phyloP scores from a whole-genome alignment of 148 eudicot species.

The Drosera capensis region DNA sequence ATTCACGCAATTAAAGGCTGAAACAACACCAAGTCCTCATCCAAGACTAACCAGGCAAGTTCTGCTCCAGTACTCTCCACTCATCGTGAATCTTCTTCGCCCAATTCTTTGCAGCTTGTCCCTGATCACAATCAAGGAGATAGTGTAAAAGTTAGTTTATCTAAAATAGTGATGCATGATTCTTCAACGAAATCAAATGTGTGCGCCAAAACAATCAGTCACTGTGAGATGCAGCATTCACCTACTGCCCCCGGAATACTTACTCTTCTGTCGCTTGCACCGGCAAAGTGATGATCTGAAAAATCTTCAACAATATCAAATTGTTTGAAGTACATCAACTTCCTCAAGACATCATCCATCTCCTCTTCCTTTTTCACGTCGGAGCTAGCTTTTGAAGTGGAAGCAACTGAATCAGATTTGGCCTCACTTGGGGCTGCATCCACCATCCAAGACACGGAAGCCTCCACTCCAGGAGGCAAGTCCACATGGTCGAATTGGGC shows the following conservation, averaged over 20 bases:
- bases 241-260: slow-evolving; percentile 36
- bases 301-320: slow-evolving; percentile 60
- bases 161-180: background rate
- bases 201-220: background rate
- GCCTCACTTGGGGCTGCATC: slow-evolving; percentile 21
- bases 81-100: slow-evolving; percentile 71
- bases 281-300: slow-evolving; percentile 45
- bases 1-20: background rate
- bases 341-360: slow-evolving; percentile 40
- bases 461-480: slow-evolving; percentile 89
- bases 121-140: slow-evolving; percentile 9
- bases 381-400: slow-evolving; percentile 34
- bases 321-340: slow-evolving; percentile 38
- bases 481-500: slow-evolving; percentile 71
- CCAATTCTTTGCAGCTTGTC: slow-evolving; percentile 63
- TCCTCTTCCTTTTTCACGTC: slow-evolving; percentile 20
- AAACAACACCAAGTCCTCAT: background rate
- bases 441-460: slow-evolving; percentile 51
- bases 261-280: too few species aligned
- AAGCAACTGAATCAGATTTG: slow-evolving; percentile 6
- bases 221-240: slow-evolving; percentile 3
- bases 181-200: background rate
- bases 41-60: slow-evolving; percentile 48
- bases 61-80: slow-evolving; percentile 64
- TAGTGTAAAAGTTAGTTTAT: background rate